Percentiles rank a stretch among this genome's conserved stretches.
These are phyloP conservation scores for Hanseniaspora gamundiae DNA, from an alignment of 1,139 yeast genomes.

Conservation along the genomic window DNA sequence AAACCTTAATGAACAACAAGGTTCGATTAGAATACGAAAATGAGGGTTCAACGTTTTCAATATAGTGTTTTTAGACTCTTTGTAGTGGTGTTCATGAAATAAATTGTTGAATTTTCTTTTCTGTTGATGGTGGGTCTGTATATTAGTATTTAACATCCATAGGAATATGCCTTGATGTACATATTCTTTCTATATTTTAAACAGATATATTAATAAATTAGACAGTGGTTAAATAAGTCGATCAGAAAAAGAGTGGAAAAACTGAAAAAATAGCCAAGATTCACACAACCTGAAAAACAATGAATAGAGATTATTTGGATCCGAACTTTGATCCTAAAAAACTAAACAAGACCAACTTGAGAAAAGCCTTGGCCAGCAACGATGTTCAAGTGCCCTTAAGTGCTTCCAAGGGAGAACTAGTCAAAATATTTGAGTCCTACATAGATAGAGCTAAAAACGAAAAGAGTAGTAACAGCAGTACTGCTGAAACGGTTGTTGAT, in stretches of 20 bases:
- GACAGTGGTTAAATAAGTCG: no score
- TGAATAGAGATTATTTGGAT: slow-evolving; percentile 9
- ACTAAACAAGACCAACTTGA: slow-evolving; percentile 50
- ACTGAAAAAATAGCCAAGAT: no score
- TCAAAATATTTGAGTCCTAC: slow-evolving; percentile 34
- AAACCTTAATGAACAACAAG: neutral
- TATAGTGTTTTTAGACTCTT: no score
- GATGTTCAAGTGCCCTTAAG: slow-evolving; percentile 44
- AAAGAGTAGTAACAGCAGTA: no score
- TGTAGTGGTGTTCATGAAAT: neutral
- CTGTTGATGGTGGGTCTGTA: neutral
- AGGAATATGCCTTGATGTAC: neutral
- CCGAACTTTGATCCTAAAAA: slow-evolving; percentile 50
- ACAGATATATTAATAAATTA: no score
- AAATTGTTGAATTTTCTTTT: neutral
- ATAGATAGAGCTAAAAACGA: neutral
- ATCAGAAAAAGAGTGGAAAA: no score
- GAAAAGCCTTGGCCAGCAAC: slow-evolving; percentile 48
- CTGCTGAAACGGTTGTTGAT: no score
- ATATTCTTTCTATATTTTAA: no score
- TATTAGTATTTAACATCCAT: neutral
- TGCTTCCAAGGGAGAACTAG: slow-evolving; percentile 50
- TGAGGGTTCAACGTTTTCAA: no score
- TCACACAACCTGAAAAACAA: no score
- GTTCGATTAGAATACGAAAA: no score